Conservation (phyloP, 2,329 filamentous ascomycete species). For the Fusarium secorum region DNA sequence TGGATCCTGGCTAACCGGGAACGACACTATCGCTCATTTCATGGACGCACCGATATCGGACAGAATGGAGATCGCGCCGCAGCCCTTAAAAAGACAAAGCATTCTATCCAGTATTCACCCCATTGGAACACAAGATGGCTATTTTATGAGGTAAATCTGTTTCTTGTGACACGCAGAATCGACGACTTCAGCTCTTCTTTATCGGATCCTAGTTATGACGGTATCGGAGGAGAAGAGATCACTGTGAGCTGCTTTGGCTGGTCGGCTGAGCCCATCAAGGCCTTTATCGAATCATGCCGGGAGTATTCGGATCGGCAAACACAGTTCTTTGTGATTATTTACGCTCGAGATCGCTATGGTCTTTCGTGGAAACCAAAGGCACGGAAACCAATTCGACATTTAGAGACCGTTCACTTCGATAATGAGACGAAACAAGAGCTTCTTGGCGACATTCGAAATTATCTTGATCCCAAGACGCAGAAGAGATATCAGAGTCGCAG, state of each 20-base stretch:
- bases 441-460: constrained; percentile 60
- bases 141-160: constrained; percentile 55
- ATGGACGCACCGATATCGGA: constrained; percentile 52
- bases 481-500: constrained; percentile 68
- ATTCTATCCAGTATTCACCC: constrained; percentile 54
- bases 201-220: constrained; percentile 54
- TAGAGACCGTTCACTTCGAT: constrained; percentile 62
- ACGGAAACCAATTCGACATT: constrained; percentile 56
- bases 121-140: constrained; percentile 59
- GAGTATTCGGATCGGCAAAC: constrained; percentile 57
- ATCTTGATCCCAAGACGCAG: constrained; percentile 56
- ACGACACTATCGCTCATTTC: constrained; percentile 53
- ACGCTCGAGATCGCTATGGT: constrained; percentile 55
- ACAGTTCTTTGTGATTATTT: constrained; percentile 60
- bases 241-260: constrained; percentile 60
- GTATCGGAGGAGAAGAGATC: constrained; percentile 56
- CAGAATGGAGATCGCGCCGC: constrained; percentile 49
- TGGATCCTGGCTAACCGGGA: constrained; percentile 54
- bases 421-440: constrained; percentile 55
- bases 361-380: constrained; percentile 59
- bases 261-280: constrained; percentile 58
- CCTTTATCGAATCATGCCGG: constrained; percentile 55
- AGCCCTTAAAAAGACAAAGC: constrained; percentile 52
- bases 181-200: constrained; percentile 49
- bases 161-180: constrained; percentile 55